Conservation (phyloP, 495 filamentous ascomycete genomes). For the Cercophora scortea region DNA sequence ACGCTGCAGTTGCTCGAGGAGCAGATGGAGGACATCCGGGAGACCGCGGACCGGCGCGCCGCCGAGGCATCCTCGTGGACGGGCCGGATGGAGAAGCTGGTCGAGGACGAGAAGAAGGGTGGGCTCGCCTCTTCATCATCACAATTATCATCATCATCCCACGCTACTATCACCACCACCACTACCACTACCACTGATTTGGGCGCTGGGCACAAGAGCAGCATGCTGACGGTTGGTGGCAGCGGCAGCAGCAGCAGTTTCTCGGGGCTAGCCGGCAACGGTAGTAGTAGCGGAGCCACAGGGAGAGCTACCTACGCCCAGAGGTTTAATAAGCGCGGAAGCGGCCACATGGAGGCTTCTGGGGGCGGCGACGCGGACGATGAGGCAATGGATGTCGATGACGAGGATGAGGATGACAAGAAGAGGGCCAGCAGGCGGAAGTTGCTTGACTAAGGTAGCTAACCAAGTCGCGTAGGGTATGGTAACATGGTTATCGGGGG, state of each 20-base stretch:
- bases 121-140: conserved; percentile 1
- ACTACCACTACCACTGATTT: conserved; percentile 3
- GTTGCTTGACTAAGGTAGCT: conserved; percentile 9
- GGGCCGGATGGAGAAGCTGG: conserved; percentile 36
- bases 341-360: conserved; percentile 35
- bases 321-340: conserved; percentile 25
- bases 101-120: conserved; percentile 36
- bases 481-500: too few relatives aligned
- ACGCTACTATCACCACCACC: neutral
- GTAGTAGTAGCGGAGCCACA: neutral
- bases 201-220: conserved; percentile 5
- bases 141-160: neutral
- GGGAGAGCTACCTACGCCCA: neutral
- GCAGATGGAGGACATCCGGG: conserved; percentile 54
- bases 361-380: conserved; percentile 41
- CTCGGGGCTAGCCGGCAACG: conserved; percentile 17
- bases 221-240: conserved; percentile 18
- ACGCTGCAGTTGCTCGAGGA: conserved; percentile 70
- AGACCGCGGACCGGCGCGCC: conserved; percentile 46
- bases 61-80: conserved; percentile 41
- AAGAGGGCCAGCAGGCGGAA: conserved; percentile 33
- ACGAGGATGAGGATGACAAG: conserved; percentile 26
- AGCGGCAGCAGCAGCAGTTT: conserved; percentile 1
- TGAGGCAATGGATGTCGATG: conserved; percentile 53
- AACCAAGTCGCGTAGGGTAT: too few relatives aligned